Base-by-base conservation (phyloP, 768 basidiomycete species). In the Boletus reticulatus region DNA sequence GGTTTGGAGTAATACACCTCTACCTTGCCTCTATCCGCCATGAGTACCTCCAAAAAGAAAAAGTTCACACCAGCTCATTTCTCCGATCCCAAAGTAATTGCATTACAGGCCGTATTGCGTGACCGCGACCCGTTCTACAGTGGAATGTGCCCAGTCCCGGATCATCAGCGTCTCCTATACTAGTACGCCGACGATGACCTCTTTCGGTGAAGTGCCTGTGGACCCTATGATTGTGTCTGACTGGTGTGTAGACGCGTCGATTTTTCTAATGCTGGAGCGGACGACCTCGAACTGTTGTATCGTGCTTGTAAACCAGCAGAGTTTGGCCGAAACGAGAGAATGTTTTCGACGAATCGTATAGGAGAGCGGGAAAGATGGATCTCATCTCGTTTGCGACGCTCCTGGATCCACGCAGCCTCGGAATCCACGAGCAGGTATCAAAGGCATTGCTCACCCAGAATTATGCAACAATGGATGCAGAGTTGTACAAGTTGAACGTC, bases 341-440 rank as follows among this genome's bases (percentile, higher is more conserved):
- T 16, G 24, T 60, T 1, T n/a, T 50, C 0, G 59, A 58, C 19
- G 56, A 53, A 10, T 37, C 48, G 4, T 50, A 5, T 77, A 69
- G 79, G 34, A 80, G 78, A 53, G 79, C 79, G 0, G 74, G 77
- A 3, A 80, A 82, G 66, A 61, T 81, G 62, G 77, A 79, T 43
- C 39, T 56, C 0, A 41, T 48, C 1, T 50, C 67, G 6, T 82
- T 83, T 57, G 41, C 73, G 0, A 65, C 51, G 0, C 42, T 34
- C 34, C 47, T 55, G 6, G 48, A 58, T 17, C 48, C 53, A 1
- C 50, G 29, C 43, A 42, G 22, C 11, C 48, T 58, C 17, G 22
- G 59, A 1, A 48, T 58, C 45, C 36, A 53, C 17, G 38, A 57
- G 8, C 47, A 37, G 6, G 24, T 51, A 1, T 46, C 48, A 4